Base-by-base conservation (phyloP, 73 alveolate genomes). In the Paramecium caudatum region DNA sequence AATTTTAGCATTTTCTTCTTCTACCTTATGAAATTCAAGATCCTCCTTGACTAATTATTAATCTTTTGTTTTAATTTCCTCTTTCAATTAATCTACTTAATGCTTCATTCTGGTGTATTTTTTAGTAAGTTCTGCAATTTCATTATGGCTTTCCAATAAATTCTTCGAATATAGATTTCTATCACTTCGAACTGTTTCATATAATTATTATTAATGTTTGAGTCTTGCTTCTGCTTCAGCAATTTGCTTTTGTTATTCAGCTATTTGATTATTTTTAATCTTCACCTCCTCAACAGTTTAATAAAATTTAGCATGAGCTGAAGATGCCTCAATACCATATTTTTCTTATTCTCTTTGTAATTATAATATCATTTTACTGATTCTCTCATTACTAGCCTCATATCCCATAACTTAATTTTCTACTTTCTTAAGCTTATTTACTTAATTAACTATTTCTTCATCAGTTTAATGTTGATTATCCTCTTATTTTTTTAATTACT, bases 111-210 rank as follows among this genome's bases (percentile, higher is more conserved):
- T 93, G 47, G 96, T 98, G 94, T 92, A 97, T 90, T 97, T 98
- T 96, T 93, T 95, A 90, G 96, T 94, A 6, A 96, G 90, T 70
- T 91, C 99, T 33, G 92, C 94, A 41, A 96, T 94, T 90, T 97
- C 99, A 50, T 96, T 98, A 46, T 95, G 95, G 45, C 99, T 99
- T 90, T 98, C 99, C 30, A 97, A 94, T 46, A 97, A 95, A 91
- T 98, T 98, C 94, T 98, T 98, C 45, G 99, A 98, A 83, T 98
- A 98, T 62, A 96, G 94, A 90, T 98, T 98, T 95, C 99, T 95
- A 90, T 98, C 99, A 36, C 99, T 97, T 90, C 99, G 91, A 1
- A 98, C 98, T 23, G 99, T 99, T 91, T 98, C 99, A 74, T 98
- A 98, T 47, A 98, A 96, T 90, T 98, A 97, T 94, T 98, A 92